Base-by-base conservation (phyloP, 495 filamentous ascomycete genomes). In the Recurvomyces mirabilis region DNA sequence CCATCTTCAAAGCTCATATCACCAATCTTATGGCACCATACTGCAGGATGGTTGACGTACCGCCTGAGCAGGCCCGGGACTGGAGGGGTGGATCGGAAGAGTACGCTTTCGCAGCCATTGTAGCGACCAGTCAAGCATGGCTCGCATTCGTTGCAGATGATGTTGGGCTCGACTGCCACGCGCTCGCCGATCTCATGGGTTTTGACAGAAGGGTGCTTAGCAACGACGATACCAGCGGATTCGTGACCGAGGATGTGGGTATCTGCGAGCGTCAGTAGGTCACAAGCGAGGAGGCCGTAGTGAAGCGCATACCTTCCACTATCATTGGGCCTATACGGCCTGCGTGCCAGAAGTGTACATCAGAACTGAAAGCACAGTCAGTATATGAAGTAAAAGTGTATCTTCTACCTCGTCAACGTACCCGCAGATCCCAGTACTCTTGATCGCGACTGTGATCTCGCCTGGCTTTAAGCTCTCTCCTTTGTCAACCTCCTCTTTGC, bases 271-370 rank as follows among this genome's bases (percentile, higher is more conserved):
- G n/a, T n/a, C n/a, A n/a, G n/a, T n/a, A n/a, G n/a, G n/a, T n/a
- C n/a, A n/a, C n/a, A n/a, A n/a, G n/a, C n/a, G n/a, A n/a, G n/a
- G n/a, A n/a, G n/a, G n/a, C n/a, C n/a, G n/a, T n/a, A n/a, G n/a
- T n/a, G n/a, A n/a, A n/a, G n/a, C n/a, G n/a, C n/a, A n/a, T n/a
- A n/a, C n/a, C n/a, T 41, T 72, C 73, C 21, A 95, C 87, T 48
- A 93, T 79, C 87, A 94, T 95, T 41, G 87, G 87, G 13, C 87
- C 87, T 57, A 95, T 94, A 64, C 81, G 83, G 49, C 87, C 87
- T 25, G 79, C 81, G 60, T 88, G 86, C 87, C 87, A 93, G 72
- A 95, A 95, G 66, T 94, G 87, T 22, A 95, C 78, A 64, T 94
- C 87, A 41, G 86, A 93, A 34, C 85, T 93, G n/a, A n/a, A n/a